Conservation (phyloP, 306 rosid genomes). For the Delonix regia region DNA sequence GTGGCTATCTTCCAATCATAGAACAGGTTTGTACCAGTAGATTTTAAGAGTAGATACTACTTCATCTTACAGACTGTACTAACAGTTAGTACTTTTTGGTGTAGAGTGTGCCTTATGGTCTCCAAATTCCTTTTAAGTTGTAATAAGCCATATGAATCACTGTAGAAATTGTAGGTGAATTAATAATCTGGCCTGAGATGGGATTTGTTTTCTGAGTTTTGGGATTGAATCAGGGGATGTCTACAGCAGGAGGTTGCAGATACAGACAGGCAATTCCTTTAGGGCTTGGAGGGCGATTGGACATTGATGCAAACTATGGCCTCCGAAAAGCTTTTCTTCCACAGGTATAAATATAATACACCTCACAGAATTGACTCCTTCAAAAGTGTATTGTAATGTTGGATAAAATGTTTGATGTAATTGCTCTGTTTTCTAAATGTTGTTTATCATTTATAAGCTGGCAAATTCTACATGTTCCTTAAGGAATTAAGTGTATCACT, state of each 20-base stretch:
- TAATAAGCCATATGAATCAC: background rate
- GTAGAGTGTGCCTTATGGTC: no score
- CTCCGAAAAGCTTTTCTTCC: conserved; percentile 83
- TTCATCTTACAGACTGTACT: no score
- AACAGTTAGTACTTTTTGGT: no score
- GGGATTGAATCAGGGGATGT: conserved; percentile 55
- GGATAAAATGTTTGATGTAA: background rate
- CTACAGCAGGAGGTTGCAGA: conserved; percentile 76
- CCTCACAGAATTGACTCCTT: background rate
- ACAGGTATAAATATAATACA: conserved; percentile 51
- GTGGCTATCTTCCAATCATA: conserved; percentile 86
- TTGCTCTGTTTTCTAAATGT: no score
- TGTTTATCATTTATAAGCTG: no score
- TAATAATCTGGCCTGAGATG: background rate
- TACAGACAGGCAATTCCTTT: conserved; percentile 78
- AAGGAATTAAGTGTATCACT: no score
- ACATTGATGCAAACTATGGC: conserved; percentile 75
- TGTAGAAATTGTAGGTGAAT: background rate
- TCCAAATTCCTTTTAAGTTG: background rate
- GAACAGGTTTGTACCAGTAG: conserved; percentile 56
- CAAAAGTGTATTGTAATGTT: no score
- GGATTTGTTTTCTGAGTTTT: background rate
- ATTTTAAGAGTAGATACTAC: background rate
- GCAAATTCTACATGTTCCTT: no score
- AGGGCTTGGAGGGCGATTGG: conserved; percentile 85